These are phyloP conservation scores for Zoysia japonica DNA, from an alignment of 176 grass and related monocot genomes.

Conservation along the genomic window DNA sequence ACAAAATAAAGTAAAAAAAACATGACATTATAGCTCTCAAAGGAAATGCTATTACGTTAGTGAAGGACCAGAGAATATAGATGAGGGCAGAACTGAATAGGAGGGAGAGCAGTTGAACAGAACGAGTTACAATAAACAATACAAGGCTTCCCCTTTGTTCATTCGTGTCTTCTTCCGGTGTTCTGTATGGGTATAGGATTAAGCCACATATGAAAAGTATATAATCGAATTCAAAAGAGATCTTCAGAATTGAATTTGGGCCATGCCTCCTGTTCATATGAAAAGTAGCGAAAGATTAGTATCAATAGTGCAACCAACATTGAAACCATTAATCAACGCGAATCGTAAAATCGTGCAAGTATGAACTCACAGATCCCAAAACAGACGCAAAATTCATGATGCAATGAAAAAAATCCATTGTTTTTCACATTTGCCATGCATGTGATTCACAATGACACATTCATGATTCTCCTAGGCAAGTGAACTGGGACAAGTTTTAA, in stretches of 20 bases:
- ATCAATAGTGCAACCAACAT: background rate
- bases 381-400: background rate
- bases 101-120: background rate
- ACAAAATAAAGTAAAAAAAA: background rate
- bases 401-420: background rate
- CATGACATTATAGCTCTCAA: background rate
- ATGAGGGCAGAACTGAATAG: background rate
- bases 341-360: background rate
- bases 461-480: no score
- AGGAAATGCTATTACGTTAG: constrained; percentile 10
- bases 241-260: constrained; percentile 71
- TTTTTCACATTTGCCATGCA: background rate
- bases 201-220: background rate
- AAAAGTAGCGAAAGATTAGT: constrained; percentile 4
- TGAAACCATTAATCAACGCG: background rate
- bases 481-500: background rate
- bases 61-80: background rate
- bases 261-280: constrained; percentile 59
- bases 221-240: constrained; percentile 49
- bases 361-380: background rate
- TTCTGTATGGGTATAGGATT: constrained; percentile 34
- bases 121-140: background rate
- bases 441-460: background rate
- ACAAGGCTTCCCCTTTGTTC: background rate
- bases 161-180: constrained; percentile 9